These are phyloP conservation scores for Paramecium bursaria DNA, from an alignment of 73 alveolate genomes.

Conservation along the genomic window DNA sequence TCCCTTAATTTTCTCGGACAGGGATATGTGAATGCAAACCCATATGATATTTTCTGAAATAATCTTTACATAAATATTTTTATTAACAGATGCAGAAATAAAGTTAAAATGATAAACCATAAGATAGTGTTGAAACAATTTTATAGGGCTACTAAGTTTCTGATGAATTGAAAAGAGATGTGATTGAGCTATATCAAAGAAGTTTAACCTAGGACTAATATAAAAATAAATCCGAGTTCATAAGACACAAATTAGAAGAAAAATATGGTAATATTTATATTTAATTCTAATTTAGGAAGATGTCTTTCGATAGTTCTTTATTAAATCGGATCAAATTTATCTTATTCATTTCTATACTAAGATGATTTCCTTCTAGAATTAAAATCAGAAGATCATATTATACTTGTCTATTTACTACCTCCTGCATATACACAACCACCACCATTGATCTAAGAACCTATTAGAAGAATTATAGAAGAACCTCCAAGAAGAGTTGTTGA, in stretches of 20 bases:
- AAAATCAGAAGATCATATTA: constrained; percentile 28
- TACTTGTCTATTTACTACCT: constrained; percentile 12
- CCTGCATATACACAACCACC: constrained; percentile 10
- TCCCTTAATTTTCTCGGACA: constrained; percentile 86
- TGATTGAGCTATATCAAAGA: not conserved
- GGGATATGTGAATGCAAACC: constrained; percentile 80
- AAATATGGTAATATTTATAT: not conserved
- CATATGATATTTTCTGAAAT: constrained; percentile 33
- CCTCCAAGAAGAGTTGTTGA: constrained; percentile 6
- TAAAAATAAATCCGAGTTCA: constrained; percentile 40
- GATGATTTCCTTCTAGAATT: constrained; percentile 36
- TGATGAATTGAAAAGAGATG: constrained; percentile 39
- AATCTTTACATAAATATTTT: not conserved
- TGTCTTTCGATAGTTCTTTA: constrained; percentile 21
- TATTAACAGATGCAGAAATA: constrained; percentile 7
- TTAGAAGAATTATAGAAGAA: too few species aligned
- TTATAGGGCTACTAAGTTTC: constrained; percentile 25
- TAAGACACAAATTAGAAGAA: constrained; percentile 46
- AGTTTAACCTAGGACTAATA: constrained; percentile 1
- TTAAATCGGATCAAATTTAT: constrained; percentile 1
- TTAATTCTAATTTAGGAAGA: not conserved
- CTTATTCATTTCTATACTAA: constrained; percentile 22
- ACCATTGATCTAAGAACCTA: constrained; percentile 6
- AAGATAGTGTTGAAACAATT: not conserved
- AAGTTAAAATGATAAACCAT: too few species aligned